Conservation (phyloP, 2,329 filamentous ascomycete species). For the Claviceps monticola region DNA sequence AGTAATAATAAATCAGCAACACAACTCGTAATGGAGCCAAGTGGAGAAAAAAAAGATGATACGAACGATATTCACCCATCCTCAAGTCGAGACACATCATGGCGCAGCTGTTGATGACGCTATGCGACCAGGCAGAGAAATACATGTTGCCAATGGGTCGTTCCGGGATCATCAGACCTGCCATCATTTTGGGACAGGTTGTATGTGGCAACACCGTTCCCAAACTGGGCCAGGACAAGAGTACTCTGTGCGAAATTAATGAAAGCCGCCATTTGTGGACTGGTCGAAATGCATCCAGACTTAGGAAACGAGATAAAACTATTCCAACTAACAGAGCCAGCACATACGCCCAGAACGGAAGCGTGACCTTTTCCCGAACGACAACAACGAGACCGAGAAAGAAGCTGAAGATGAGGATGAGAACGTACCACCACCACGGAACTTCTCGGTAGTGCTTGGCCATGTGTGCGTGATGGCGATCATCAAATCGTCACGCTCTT, state of each 20-base stretch:
- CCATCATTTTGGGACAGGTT: constrained; percentile 43
- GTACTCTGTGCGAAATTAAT: constrained; percentile 24
- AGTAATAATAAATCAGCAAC: not conserved
- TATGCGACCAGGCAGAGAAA: constrained; percentile 45
- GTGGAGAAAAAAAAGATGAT: not conserved
- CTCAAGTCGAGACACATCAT: constrained; percentile 39
- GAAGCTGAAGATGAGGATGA: constrained; percentile 17
- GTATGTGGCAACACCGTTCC: constrained; percentile 30
- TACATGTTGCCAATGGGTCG: constrained; percentile 43
- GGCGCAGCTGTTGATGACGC: constrained; percentile 36
- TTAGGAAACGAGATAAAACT: not conserved
- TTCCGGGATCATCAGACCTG: constrained; percentile 34
- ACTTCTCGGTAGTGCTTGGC: constrained; percentile 35
- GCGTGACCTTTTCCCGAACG: constrained; percentile 21
- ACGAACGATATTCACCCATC: constrained; percentile 42
- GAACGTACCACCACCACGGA: constrained; percentile 23
- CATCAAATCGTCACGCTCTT: constrained; percentile 24
- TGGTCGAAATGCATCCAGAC: not conserved
- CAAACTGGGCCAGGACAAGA: constrained; percentile 36
- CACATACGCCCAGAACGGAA: constrained; percentile 23
- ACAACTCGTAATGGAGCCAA: not conserved
- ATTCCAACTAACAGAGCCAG: constrained; percentile 17
- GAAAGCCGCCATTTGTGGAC: not conserved
- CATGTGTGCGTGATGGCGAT: constrained; percentile 40
- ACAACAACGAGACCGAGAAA: constrained; percentile 20